Conservation (phyloP, 148 eudicot species). For the Rhododendron ferrugineum region DNA sequence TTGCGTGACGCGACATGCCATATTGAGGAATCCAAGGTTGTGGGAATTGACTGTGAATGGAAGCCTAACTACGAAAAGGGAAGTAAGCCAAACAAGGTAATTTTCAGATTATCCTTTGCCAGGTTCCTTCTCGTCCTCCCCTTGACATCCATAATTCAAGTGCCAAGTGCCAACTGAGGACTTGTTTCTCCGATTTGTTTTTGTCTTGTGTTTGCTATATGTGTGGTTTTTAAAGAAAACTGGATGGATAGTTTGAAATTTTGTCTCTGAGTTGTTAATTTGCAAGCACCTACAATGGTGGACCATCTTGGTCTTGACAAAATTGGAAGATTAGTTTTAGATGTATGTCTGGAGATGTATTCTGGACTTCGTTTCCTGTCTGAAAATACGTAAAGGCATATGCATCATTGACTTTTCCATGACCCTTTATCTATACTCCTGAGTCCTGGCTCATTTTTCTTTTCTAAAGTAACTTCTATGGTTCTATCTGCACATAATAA, state of each 20-base stretch:
- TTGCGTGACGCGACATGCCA: conserved; percentile 59
- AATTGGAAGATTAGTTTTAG: conserved; percentile 1
- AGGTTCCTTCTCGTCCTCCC: neutral
- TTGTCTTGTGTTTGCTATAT: neutral
- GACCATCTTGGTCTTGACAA: neutral
- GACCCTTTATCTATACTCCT: neutral
- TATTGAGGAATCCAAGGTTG: conserved; percentile 78
- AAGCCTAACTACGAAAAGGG: conserved; percentile 90
- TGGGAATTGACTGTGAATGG: conserved; percentile 98
- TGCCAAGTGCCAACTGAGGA: neutral
- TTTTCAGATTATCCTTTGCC: conserved; percentile 1
- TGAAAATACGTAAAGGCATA: neutral
- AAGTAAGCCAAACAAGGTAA: conserved; percentile 75
- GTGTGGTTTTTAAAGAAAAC: neutral
- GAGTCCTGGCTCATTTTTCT: neutral
- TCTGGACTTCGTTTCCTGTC: neutral
- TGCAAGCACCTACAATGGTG: neutral
- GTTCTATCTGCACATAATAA: neutral
- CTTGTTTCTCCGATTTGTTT: neutral
- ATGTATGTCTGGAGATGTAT: neutral
- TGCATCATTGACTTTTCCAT: neutral
- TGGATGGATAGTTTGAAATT: neutral
- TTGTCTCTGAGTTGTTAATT: neutral
- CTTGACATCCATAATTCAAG: neutral
- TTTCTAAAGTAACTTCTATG: neutral